Evolutionary conservation across 108 stramenopile genomes (phyloP), one percentile per base, ranked within the genome.

Genomic region (Conticribra weissflogii): DNA sequence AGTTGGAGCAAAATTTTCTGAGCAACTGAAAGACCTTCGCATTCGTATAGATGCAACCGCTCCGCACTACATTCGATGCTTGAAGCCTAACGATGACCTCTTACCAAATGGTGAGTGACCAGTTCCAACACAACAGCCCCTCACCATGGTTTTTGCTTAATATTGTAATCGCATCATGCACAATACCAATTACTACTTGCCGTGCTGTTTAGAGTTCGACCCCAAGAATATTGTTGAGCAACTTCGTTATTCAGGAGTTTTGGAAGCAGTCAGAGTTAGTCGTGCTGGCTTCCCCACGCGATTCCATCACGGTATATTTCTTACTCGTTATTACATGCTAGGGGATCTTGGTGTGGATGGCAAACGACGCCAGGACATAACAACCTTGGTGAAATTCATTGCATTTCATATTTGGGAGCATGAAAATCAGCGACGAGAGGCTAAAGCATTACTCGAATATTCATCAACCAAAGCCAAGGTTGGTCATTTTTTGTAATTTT

Each of bases 241-340:
- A 69, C 88, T 99, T 22, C 88, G 97, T 47, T 99, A 96, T 68
- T 94, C 95, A n/a, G 97, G 98, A 54, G 96, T 99, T 28, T 84
- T 98, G 33, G 97, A 96, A 51, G 97, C 97, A 31, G 88, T 94
- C 8, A 86, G 71, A 44, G 74, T 68, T 18, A 49, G 62, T 22
- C 70, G 66, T 34, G 81, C 78, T 34, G 81, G 71, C 36, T 81
- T 70, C 54, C 75, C 66, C 3, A 81, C 66, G 19, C 80, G 64
- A 25, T 74, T 72, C 49, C 74, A 66, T 30, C 67, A 72, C 66
- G 51, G 61, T 46, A 60, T 63, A 12, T 84, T 76, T 36, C 56
- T 71, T 12, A 61, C 63, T 52, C 61, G 77, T 17, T 78, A 78
- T 46, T 78, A 78, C 47, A 71, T 78, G 77, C 59, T 78, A 31